A percentile compares a stretch with the other conserved stretches of the same genome.
Conservation (phyloP, 495 filamentous ascomycete species). For the Recurvomyces mirabilis region DNA sequence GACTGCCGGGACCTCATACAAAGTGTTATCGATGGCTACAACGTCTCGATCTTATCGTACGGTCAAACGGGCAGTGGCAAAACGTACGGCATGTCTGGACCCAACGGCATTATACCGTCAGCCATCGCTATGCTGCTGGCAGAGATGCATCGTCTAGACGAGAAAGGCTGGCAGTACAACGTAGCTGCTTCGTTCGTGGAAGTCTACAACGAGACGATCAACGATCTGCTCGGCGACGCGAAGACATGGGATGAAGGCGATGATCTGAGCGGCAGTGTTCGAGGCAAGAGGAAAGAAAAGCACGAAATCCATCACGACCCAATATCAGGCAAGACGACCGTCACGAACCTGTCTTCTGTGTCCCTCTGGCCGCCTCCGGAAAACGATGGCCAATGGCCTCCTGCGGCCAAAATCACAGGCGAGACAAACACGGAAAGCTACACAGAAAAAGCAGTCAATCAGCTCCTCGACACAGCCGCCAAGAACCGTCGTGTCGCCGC, state of each 20-base stretch:
- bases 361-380: conserved; percentile 35
- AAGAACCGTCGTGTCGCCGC: conserved; percentile 84
- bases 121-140: conserved; percentile 89
- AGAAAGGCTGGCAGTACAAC: conserved; percentile 87
- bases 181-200: conserved; percentile 98
- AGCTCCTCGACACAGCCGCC: conserved; percentile 54
- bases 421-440: not conserved
- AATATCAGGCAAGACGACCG: conserved; percentile 64
- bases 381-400: conserved; percentile 7
- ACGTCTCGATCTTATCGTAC: conserved; percentile 98
- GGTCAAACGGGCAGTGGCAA: conserved; percentile 96
- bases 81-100: conserved; percentile 88
- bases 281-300: conserved; percentile 51
- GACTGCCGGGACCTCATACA: conserved; percentile 97
- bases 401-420: not conserved
- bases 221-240: conserved; percentile 74
- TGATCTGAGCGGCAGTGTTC: conserved; percentile 7
- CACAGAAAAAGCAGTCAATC: not conserved
- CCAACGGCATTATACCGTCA: conserved; percentile 89
- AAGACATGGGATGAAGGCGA: conserved; percentile 33
- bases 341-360: conserved; percentile 75
- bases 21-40: conserved; percentile 92
- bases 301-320: conserved; percentile 87
- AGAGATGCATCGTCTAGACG: conserved; percentile 65
- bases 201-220: conserved; percentile 95